phyloP scores from a whole-genome alignment of 805 yeast genomes.

The Nakazawaea populi region DNA sequence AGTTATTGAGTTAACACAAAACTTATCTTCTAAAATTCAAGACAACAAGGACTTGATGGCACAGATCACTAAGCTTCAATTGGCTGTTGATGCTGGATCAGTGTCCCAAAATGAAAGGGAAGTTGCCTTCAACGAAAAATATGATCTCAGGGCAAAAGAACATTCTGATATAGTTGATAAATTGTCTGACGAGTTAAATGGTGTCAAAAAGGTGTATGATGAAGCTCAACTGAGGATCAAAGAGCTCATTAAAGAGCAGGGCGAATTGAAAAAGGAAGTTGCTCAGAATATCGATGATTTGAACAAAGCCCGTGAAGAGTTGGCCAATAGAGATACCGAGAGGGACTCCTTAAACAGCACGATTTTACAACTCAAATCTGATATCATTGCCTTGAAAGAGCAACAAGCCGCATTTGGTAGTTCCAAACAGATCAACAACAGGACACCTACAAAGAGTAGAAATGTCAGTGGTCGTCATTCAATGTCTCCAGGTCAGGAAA shows the following conservation, averaged over 20 bases:
- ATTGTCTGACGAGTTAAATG: conserved; percentile 49
- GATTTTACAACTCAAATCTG: conserved; percentile 47
- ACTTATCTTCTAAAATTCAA: conserved; percentile 68
- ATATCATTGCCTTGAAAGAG: conserved; percentile 25
- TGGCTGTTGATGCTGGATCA: conserved; percentile 47
- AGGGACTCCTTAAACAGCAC: conserved; percentile 62
- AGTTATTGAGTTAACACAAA: conserved; percentile 92
- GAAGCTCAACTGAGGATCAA: conserved; percentile 54
- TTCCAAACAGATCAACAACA: conserved; percentile 4
- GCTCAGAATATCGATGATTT: conserved; percentile 56
- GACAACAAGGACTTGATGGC: conserved; percentile 70
- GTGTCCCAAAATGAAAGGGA: conserved; percentile 52
- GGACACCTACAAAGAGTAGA: conserved; percentile 11
- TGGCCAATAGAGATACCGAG: conserved; percentile 53
- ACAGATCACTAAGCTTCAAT: conserved; percentile 52
- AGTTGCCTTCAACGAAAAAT: conserved; percentile 40
- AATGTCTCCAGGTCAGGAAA: conserved; percentile 14
- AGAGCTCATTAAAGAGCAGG: conserved; percentile 55
- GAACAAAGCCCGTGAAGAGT: conserved; percentile 50
- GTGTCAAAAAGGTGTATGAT: conserved; percentile 50
- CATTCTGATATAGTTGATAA: conserved; percentile 43
- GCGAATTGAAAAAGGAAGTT: conserved; percentile 58
- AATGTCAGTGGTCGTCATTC: conserved; percentile 21
- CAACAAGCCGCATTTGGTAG: conserved; percentile 13
- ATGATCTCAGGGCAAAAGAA: conserved; percentile 36